These are phyloP conservation scores for Lactifluus pinguis DNA, from an alignment of 768 basidiomycete species.

Conservation along the genomic window DNA sequence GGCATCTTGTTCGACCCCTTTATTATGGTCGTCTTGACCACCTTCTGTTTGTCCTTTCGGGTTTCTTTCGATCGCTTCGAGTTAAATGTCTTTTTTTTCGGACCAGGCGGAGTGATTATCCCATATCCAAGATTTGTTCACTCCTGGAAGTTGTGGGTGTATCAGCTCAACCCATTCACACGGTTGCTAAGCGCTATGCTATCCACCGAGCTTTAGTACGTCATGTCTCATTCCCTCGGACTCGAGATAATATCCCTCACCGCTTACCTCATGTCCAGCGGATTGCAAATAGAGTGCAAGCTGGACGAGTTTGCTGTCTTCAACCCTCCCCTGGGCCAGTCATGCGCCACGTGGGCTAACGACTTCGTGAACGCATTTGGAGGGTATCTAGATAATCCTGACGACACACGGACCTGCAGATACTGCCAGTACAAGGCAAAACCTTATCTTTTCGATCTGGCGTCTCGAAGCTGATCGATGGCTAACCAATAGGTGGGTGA, in stretches of 20 bases:
- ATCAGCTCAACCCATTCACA: slow-evolving; percentile 63
- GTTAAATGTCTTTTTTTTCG: not conserved
- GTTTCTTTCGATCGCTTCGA: not conserved
- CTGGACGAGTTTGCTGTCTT: slow-evolving; percentile 62
- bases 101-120: slow-evolving; percentile 57
- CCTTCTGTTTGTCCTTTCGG: slow-evolving; percentile 44
- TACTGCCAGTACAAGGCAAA: slow-evolving; percentile 65
- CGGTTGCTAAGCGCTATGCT: slow-evolving; percentile 63
- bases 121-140: slow-evolving; percentile 51
- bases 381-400: slow-evolving; percentile 65
- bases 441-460: not conserved
- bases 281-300: slow-evolving; percentile 55
- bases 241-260: not conserved
- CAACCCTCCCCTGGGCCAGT: slow-evolving; percentile 63
- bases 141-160: slow-evolving; percentile 78
- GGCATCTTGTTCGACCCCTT: slow-evolving; percentile 79
- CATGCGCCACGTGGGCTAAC: slow-evolving; percentile 59
- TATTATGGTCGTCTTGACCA: slow-evolving; percentile 49
- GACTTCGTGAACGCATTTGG: slow-evolving; percentile 52
- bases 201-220: slow-evolving; percentile 66
- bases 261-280: slow-evolving; percentile 29
- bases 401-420: slow-evolving; percentile 49
- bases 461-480: not conserved
- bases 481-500: slow-evolving; percentile 42
- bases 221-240: not conserved